Conservation (phyloP, 768 basidiomycete genomes). For the Suillus variegatus region DNA sequence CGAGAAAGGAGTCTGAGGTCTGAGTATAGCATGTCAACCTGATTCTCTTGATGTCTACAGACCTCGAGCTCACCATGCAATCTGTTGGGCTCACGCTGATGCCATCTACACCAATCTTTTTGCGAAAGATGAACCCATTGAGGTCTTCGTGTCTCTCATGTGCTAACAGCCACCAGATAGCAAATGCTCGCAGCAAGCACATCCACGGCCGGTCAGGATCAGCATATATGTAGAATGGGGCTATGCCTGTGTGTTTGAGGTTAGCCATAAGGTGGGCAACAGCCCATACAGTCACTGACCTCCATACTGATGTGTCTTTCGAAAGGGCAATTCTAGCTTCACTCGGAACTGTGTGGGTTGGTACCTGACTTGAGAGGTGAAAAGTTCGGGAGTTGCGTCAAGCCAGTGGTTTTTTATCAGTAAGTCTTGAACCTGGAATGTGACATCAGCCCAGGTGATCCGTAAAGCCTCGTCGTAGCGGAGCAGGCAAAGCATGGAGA, state of each 20-base stretch:
- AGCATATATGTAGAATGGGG: constrained; percentile 28
- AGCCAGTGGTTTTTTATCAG: constrained; percentile 8
- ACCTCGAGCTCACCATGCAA: too few relatives aligned
- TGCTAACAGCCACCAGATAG: constrained; percentile 25
- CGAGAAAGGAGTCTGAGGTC: constrained; percentile 35
- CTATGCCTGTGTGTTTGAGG: constrained; percentile 23
- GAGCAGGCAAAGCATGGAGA: constrained; percentile 36
- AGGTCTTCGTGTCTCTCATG: background rate
- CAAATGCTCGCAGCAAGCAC: constrained; percentile 36
- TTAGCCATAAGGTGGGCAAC: background rate
- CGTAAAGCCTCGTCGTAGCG: constrained; percentile 37
- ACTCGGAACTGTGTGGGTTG: constrained; percentile 11
- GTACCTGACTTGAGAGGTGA: background rate
- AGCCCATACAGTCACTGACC: constrained; percentile 17
- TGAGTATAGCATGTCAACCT: background rate
- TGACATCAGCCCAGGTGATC: constrained; percentile 30
- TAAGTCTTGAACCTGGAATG: constrained; percentile 3
- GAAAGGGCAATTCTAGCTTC: constrained; percentile 25
- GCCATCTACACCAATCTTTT: background rate
- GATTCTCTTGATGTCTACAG: too few relatives aligned
- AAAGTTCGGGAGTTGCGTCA: constrained; percentile 6
- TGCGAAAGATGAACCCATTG: constrained; percentile 5
- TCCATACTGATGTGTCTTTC: constrained; percentile 33
- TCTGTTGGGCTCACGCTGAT: too few relatives aligned
- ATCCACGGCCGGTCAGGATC: constrained; percentile 29